Evolutionary conservation across 768 basidiomycete genomes (phyloP), one percentile per base, ranked within the genome.

Genomic region (Dentipellis fragilis): DNA sequence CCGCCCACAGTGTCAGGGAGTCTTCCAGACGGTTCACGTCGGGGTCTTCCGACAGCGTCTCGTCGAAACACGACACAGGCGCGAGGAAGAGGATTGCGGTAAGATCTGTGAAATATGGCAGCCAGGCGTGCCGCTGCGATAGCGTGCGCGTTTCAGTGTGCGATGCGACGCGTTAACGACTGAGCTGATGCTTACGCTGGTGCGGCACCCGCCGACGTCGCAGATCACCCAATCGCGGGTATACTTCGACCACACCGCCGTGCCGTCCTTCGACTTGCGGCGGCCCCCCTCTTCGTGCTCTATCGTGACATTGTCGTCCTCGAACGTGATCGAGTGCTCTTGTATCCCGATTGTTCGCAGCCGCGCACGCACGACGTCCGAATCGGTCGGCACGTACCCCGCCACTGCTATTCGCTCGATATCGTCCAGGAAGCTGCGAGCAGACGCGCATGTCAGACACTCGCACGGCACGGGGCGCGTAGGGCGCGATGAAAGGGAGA

Each of bases 51-150:
- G 87, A 82, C 6, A 90, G 80, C 40, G 77, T 75, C 61, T 86
- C 80, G 62, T 90, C 83, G 65, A 89, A 87, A 16, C 68, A 71
- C 0, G 82, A 74, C 1, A 90, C 74, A 0, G 88, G 88, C 0
- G 85, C 89, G 17, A 90, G 75, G 68, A 90, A 90, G 37, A 91
- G 77, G 60, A 91, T 88, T 0, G 86, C 85, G 66, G 87, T 79
- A 7, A 87, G 84, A 63, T 87, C 81, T 59, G 90, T 85, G 58
- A 90, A 90, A 66, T 80, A 89, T 3, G 87, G 80, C 11, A 83
- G 78, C 88, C 88, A 89, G 22, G 76, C 77, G 34, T 80, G 75
- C 21, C 85, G 79, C 76, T 81, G 62, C 5, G 48, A n/a, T n/a
- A n/a, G n/a, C 39, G n/a, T 10, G 10, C 39, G 14, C 40, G 40